Percentiles rank a stretch among this genome's conserved stretches.
Evolutionary conservation across 257 asterid species (phyloP).

Genomic region (Solanum habrochaites): DNA sequence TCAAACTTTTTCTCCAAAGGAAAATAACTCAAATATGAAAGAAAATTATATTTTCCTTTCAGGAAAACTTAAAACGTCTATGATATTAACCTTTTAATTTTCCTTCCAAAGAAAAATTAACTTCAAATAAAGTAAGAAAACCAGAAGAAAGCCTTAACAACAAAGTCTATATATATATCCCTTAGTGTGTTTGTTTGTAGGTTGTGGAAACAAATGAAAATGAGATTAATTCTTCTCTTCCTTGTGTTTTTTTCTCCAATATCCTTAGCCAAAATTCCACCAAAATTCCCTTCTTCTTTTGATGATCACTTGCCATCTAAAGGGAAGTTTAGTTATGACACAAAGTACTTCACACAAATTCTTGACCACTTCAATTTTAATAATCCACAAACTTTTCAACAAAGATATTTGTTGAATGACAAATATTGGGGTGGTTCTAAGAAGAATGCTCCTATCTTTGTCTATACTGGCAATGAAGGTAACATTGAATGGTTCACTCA

Average conservation of each 20-base stretch:
- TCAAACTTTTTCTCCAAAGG: too few species aligned
- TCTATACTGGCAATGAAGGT: slow-evolving; percentile 91
- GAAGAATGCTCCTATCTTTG: slow-evolving; percentile 62
- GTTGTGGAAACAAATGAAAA: slow-evolving; percentile 11
- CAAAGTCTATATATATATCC: background rate
- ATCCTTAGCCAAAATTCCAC: slow-evolving; percentile 2
- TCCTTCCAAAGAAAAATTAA: too few species aligned
- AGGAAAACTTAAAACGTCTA: too few species aligned
- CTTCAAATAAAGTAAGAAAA: too few species aligned
- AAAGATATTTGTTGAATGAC: slow-evolving; percentile 55
- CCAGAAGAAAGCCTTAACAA: too few species aligned
- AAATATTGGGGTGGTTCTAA: slow-evolving; percentile 66
- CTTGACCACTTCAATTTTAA: slow-evolving; percentile 76
- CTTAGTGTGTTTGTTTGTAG: background rate
- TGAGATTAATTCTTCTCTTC: slow-evolving; percentile 3
- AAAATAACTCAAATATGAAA: too few species aligned
- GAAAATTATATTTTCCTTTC: too few species aligned
- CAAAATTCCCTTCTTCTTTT: slow-evolving; percentile 30
- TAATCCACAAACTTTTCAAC: slow-evolving; percentile 66
- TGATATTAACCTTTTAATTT: too few species aligned
- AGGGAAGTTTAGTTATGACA: slow-evolving; percentile 16
- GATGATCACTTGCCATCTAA: background rate
- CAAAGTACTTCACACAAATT: slow-evolving; percentile 56
- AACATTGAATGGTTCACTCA: slow-evolving; percentile 87
- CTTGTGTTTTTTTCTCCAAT: slow-evolving; percentile 1